A percentile compares a stretch with the other conserved stretches of the same genome.
Evolutionary conservation across 495 filamentous ascomycete species (phyloP).

Genomic region (Haplographium delicatum): DNA sequence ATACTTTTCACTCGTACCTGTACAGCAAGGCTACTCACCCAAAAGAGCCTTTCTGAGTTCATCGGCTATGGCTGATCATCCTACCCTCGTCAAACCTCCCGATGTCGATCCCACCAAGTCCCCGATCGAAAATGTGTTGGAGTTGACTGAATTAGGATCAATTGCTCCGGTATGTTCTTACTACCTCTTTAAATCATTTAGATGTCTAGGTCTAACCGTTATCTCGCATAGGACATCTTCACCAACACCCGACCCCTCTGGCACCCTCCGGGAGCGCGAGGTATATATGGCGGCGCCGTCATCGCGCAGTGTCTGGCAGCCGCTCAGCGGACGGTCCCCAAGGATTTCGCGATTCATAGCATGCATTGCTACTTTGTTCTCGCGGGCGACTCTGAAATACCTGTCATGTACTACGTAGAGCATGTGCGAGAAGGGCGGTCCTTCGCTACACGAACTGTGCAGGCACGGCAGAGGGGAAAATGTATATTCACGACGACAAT

Average conservation of each 20-base stretch:
- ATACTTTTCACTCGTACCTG: not conserved
- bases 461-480: slow-evolving; percentile 82
- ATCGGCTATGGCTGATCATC: slow-evolving; percentile 20
- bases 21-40: not conserved
- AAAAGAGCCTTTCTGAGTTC: not conserved
- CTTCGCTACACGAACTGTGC: slow-evolving; percentile 91
- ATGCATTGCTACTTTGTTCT: slow-evolving; percentile 99
- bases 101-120: slow-evolving; percentile 66
- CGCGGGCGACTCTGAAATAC: slow-evolving; percentile 75
- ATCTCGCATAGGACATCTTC: slow-evolving; percentile 64
- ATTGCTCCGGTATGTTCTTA: slow-evolving; percentile 64
- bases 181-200: not conserved
- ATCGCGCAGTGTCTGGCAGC: slow-evolving; percentile 90
- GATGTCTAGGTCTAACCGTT: too few species aligned
- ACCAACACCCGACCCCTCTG: slow-evolving; percentile 87
- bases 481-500: slow-evolving; percentile 93
- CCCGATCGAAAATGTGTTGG: slow-evolving; percentile 81
- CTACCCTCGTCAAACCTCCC: slow-evolving; percentile 74
- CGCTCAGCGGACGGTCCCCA: slow-evolving; percentile 77
- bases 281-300: slow-evolving; percentile 87
- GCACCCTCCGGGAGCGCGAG: slow-evolving; percentile 86
- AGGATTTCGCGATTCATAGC: slow-evolving; percentile 76
- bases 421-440: slow-evolving; percentile 84
- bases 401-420: slow-evolving; percentile 84
- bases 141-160: slow-evolving; percentile 72